Conservation (phyloP, 805 yeast genomes). For the Metschnikowia proteae region DNA sequence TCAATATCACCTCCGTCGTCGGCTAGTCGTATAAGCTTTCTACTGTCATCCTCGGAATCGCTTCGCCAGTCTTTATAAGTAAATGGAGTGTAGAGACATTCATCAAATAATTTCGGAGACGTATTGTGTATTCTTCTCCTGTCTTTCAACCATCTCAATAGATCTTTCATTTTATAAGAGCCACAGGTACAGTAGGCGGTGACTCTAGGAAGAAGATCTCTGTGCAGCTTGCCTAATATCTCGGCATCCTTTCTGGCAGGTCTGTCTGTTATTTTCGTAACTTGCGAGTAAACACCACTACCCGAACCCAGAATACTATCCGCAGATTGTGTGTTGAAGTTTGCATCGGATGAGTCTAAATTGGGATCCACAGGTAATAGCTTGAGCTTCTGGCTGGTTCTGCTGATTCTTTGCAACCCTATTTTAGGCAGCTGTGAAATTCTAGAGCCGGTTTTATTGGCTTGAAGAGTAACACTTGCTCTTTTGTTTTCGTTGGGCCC, state of each 20-base stretch:
- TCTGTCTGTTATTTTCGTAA: slow-evolving; percentile 74
- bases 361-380: slow-evolving; percentile 60
- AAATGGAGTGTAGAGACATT: slow-evolving; percentile 91
- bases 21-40: slow-evolving; percentile 60
- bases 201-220: slow-evolving; percentile 84
- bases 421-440: slow-evolving; percentile 43
- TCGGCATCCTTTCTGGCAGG: slow-evolving; percentile 94
- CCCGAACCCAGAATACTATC: slow-evolving; percentile 30
- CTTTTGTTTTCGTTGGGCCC: slow-evolving; percentile 9
- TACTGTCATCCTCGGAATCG: slow-evolving; percentile 39
- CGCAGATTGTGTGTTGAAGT: slow-evolving; percentile 23
- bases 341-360: slow-evolving; percentile 15
- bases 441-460: slow-evolving; percentile 25
- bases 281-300: slow-evolving; percentile 73
- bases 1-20: slow-evolving; percentile 96
- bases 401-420: slow-evolving; percentile 71
- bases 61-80: slow-evolving; percentile 73
- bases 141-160: slow-evolving; percentile 80
- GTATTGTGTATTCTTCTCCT: slow-evolving; percentile 70
- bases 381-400: slow-evolving; percentile 71
- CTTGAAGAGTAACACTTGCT: slow-evolving; percentile 13
- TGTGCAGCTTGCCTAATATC: slow-evolving; percentile 78
- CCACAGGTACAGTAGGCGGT: slow-evolving; percentile 97
- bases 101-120: slow-evolving; percentile 86
- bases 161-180: slow-evolving; percentile 82